Base-by-base conservation (phyloP, 106 monocot genomes). In the Iris macrosiphon region DNA sequence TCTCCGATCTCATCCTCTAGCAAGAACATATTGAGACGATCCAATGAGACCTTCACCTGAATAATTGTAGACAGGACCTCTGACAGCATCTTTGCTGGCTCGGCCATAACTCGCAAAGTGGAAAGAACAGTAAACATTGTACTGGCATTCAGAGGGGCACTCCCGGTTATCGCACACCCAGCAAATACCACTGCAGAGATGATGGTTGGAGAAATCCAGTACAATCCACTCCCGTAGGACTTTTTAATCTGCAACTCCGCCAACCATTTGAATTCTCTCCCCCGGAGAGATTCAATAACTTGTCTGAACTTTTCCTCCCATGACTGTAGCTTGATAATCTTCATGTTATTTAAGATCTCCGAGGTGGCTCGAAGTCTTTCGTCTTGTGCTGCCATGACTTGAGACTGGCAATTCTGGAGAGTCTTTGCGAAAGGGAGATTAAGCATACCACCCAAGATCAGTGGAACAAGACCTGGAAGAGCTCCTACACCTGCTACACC, bases 311-410 rank as follows among this genome's bases (percentile, higher is more conserved):
- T 66, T 14, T 77, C 77, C 14, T 90, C 90, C 90, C 90, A 90
- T 31, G 84, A 77, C 49, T 90, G 84, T 17, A 90, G 30, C 47
- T 90, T 90, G 64, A 90, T 69, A 49, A 85, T 72, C 56, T 81
- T 90, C 81, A 90, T 85, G 57, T 69, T 85, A 61, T 68, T 74
- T 22, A 90, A 32, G 14, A 56, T 61, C 58, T 81, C 85, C 5
- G 81, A 81, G 11, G 81, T 85, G 2, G 78, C 62, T 27, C 77
- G 57, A 6, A 90, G 69, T 45, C 90, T 53, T 31, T 75, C 75
- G 35, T 90, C 85, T 59, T 85, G 84, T 7, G 85, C 77, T 18
- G 58, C 67, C 84, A 90, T 81, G 65, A 85, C 71, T 52, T 62
- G 66, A 3, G 71, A 47, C 45, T 84, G 89, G 43, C 65, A 84